phyloP scores from a whole-genome alignment of 1,284 basidiomycete species.

The Tetrapyrgos nigripes region DNA sequence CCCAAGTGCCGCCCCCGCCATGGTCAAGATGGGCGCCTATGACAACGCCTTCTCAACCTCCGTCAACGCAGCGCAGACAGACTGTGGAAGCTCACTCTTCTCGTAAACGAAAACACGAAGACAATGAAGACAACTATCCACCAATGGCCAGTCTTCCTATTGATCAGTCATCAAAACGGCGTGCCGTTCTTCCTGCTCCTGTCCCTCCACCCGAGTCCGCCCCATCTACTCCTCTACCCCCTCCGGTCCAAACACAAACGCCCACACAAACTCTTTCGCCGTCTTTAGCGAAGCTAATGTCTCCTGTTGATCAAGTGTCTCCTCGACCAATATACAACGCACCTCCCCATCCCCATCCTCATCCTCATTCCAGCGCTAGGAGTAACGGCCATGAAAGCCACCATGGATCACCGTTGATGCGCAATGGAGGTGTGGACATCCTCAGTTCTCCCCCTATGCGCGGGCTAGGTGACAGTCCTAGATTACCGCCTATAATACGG shows the following conservation, averaged over 20 bases:
- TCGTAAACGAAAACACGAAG: slow-evolving; percentile 40
- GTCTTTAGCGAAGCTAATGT: slow-evolving; percentile 49
- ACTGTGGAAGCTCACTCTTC: slow-evolving; percentile 23
- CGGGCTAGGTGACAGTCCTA: slow-evolving; percentile 10
- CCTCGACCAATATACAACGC: slow-evolving; percentile 6
- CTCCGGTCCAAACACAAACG: slow-evolving; percentile 43
- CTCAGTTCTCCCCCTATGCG: slow-evolving; percentile 20
- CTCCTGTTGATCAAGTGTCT: slow-evolving; percentile 29
- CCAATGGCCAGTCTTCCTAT: slow-evolving; percentile 26
- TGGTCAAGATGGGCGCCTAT: slow-evolving; percentile 68
- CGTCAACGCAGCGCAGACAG: slow-evolving; percentile 45
- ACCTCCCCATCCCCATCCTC: slow-evolving; percentile 4
- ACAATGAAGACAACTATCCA: slow-evolving; percentile 28
- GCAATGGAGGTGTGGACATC: slow-evolving; percentile 14
- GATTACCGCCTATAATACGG: slow-evolving; percentile 2
- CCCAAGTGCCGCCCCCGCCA: slow-evolving; percentile 61
- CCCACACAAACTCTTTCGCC: slow-evolving; percentile 49
- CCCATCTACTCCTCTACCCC: slow-evolving; percentile 14
- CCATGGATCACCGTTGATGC: slow-evolving; percentile 12
- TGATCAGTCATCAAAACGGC: slow-evolving; percentile 32
- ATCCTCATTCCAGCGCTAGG: neutral
- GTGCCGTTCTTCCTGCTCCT: slow-evolving; percentile 25
- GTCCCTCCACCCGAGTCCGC: slow-evolving; percentile 6
- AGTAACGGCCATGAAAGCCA: slow-evolving; percentile 11
- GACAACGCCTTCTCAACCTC: slow-evolving; percentile 47